phyloP scores from a whole-genome alignment of 169 alveolate genomes.

The Cystoisospora suis region DNA sequence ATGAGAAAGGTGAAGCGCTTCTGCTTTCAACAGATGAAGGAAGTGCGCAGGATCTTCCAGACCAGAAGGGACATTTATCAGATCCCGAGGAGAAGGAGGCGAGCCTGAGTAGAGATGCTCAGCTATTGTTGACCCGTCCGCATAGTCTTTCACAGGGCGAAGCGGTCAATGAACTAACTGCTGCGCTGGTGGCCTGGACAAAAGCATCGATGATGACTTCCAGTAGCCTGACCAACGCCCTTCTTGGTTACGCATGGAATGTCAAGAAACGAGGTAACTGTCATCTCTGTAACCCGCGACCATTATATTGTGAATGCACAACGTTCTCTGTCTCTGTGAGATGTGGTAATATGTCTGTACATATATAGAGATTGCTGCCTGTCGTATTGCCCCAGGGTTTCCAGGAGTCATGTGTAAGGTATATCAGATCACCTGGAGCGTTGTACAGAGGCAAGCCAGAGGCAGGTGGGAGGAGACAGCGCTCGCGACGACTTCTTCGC shows the following conservation, averaged over 20 bases:
- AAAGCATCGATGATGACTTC: constrained; percentile 5
- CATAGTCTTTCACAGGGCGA: no score
- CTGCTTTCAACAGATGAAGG: not conserved
- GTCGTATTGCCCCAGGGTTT: not conserved
- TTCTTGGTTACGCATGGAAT: constrained; percentile 27
- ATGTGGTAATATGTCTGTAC: not conserved
- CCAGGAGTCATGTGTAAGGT: not conserved
- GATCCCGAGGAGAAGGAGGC: not conserved
- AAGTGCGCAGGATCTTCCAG: not conserved
- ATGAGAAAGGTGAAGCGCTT: not conserved
- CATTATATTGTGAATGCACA: not conserved
- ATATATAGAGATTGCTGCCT: not conserved
- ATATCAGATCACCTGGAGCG: no score
- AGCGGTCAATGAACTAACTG: no score
- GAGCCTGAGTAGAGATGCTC: not conserved
- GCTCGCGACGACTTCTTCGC: no score
- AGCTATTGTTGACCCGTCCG: no score
- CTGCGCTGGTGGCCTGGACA: constrained; percentile 18
- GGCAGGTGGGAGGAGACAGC: no score
- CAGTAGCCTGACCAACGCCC: not conserved
- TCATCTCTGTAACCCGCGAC: not conserved
- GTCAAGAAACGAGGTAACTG: not conserved
- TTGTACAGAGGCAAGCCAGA: no score
- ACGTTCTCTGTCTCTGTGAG: not conserved
- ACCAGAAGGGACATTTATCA: not conserved